phyloP scores from a whole-genome alignment of 1,284 basidiomycete genomes.

The Leccinum olivaceoglutinosum region DNA sequence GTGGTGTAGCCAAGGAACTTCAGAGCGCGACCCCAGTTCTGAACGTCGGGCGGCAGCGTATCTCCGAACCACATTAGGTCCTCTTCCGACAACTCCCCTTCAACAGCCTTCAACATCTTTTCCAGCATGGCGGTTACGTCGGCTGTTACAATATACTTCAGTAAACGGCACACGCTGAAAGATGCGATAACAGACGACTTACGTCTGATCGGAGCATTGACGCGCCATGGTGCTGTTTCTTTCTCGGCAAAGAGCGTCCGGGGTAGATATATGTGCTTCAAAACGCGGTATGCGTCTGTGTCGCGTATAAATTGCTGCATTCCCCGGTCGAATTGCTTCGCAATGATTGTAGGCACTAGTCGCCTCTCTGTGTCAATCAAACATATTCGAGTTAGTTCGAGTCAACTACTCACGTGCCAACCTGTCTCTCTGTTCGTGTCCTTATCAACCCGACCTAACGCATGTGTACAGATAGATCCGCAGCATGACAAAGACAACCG shows the following conservation, averaged over 20 bases:
- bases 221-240: slow-evolving; percentile 14
- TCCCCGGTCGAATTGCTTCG: slow-evolving; percentile 5
- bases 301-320: background rate
- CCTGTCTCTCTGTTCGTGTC: background rate
- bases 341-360: slow-evolving; percentile 33
- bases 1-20: background rate
- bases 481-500: background rate
- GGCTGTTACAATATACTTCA: slow-evolving; percentile 2
- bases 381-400: background rate
- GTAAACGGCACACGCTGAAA: background rate
- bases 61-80: slow-evolving; percentile 18
- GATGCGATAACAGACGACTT: background rate
- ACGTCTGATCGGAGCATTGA: slow-evolving; percentile 19
- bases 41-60: background rate
- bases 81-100: slow-evolving; percentile 15
- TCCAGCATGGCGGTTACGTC: slow-evolving; percentile 8
- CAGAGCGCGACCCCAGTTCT: background rate
- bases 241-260: slow-evolving; percentile 12
- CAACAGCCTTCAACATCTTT: slow-evolving; percentile 5
- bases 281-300: slow-evolving; percentile 5
- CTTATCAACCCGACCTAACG: slow-evolving; percentile 15
- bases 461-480: background rate
- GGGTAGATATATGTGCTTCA: slow-evolving; percentile 17
- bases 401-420: background rate
- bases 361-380: background rate